Evolutionary conservation across 257 asterid species (phyloP).

Genomic region (Solanum sitiens): DNA sequence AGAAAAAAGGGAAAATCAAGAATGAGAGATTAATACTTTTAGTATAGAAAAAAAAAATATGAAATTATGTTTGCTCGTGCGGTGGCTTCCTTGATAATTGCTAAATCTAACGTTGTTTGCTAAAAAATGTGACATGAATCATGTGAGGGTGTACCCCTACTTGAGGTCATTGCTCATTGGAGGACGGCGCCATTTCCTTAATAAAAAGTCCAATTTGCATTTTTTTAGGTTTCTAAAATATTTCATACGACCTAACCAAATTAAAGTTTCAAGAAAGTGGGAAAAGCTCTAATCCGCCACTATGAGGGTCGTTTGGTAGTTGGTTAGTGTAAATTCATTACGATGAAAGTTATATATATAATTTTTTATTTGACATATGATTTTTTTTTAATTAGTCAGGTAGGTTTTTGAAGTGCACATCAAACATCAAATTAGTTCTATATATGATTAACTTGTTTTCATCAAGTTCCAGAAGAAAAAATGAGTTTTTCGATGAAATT

Average conservation of each 20-base stretch:
- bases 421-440: neutral
- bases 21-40: neutral
- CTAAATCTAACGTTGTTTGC: neutral
- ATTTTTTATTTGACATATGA: neutral
- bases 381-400: neutral
- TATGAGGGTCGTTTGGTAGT: too few relatives aligned
- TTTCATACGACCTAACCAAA: neutral
- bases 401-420: neutral
- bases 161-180: neutral
- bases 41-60: neutral
- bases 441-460: neutral
- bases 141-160: neutral
- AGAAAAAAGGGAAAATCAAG: neutral
- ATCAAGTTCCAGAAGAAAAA: too few relatives aligned
- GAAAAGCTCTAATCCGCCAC: neutral
- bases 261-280: neutral
- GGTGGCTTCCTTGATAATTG: neutral
- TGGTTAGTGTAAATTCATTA: neutral
- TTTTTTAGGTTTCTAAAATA: neutral
- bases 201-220: neutral
- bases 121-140: neutral
- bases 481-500: too few relatives aligned
- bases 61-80: neutral
- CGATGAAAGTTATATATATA: neutral
- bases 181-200: neutral